These are phyloP conservation scores for Panaeolus cyanescens DNA, from an alignment of 768 basidiomycete genomes.

Conservation along the genomic window DNA sequence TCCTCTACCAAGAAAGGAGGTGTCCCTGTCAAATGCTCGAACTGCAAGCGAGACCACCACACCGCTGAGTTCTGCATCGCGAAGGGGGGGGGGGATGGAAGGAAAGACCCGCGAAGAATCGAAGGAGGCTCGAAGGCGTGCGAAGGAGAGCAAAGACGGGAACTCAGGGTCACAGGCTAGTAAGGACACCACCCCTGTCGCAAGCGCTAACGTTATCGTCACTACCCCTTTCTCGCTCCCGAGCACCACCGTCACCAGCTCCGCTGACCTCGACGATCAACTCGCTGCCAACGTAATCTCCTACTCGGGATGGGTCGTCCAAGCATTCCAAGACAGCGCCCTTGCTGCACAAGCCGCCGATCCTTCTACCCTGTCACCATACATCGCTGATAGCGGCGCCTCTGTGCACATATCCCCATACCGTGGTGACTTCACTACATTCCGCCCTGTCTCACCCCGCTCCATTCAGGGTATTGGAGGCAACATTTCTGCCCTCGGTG, in stretches of 20 bases:
- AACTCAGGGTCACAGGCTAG: too few relatives aligned
- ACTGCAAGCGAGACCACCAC: not conserved
- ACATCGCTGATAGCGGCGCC: not conserved
- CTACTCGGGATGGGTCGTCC: not conserved
- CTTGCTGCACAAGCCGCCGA: not conserved
- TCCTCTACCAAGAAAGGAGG: too few relatives aligned
- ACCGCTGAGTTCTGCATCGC: not conserved
- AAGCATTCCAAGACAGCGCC: too few relatives aligned
- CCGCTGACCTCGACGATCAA: not conserved
- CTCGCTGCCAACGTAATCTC: not conserved
- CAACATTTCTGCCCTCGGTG: not conserved
- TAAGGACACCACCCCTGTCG: not conserved
- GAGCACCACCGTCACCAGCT: not conserved
- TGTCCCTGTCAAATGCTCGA: not conserved
- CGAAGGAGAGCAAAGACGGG: too few relatives aligned
- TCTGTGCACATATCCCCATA: not conserved
- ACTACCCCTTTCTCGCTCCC: not conserved
- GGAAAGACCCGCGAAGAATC: not conserved
- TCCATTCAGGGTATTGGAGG: not conserved
- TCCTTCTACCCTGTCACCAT: not conserved
- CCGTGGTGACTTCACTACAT: not conserved
- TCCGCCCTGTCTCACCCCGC: not conserved
- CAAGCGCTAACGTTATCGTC: not conserved
- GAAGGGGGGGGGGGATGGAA: not conserved
- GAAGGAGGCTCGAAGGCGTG: not conserved